These are phyloP conservation scores for Phaeotremella fagi DNA, from an alignment of 768 basidiomycete species.

Conservation along the genomic window DNA sequence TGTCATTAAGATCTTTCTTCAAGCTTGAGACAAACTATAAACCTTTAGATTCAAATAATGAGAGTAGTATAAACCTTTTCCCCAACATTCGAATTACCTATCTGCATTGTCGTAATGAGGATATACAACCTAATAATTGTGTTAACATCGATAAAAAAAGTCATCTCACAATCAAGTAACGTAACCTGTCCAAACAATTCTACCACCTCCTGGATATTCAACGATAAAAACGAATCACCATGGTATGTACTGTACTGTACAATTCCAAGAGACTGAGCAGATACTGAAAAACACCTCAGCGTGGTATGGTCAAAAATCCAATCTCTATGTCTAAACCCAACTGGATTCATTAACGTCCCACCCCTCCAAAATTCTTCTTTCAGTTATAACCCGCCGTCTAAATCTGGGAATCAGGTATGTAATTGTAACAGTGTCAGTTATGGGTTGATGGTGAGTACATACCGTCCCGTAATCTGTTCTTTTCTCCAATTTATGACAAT, in stretches of 20 bases:
- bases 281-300: conserved; percentile 2
- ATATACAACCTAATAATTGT: no score
- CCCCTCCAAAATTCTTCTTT: conserved; percentile 25
- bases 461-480: no score
- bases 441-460: conserved; percentile 29
- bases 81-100: no score
- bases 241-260: conserved; percentile 23
- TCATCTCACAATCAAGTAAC: conserved; percentile 26
- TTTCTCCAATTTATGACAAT: no score
- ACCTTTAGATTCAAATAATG: no score
- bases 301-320: conserved; percentile 36
- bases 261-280: no score
- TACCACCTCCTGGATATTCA: conserved; percentile 32
- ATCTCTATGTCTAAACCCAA: conserved; percentile 28
- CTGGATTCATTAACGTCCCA: conserved; percentile 32
- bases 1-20: no score
- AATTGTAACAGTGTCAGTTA: conserved; percentile 35
- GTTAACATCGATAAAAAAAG: no score
- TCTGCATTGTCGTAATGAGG: no score
- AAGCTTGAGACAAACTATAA: no score
- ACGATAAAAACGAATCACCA: conserved; percentile 29
- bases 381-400: conserved; percentile 23
- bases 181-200: conserved; percentile 16
- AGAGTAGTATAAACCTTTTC: no score
- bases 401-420: conserved; percentile 10